Evolutionary conservation across 306 rosid species (phyloP), one percentile per base, ranked within the genome.

Genomic region (Cucumis melo): DNA sequence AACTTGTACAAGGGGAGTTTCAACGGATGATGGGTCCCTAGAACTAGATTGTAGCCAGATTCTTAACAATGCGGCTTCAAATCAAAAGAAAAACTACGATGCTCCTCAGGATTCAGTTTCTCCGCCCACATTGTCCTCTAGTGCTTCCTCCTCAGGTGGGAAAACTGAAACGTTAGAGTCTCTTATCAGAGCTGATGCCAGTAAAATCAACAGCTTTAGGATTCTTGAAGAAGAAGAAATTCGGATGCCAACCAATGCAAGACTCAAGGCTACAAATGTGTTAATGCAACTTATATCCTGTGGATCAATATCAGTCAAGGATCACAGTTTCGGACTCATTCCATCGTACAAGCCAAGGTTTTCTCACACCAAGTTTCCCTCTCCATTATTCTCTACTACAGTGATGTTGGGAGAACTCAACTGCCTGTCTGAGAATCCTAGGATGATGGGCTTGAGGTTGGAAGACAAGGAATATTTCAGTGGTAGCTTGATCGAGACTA

Each of bases 211-310:
- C 78, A 89, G 92, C 82, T 89, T 88, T 81, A 89, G 97, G 85
- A 83, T 88, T 73, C 81, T 85, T 66, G 91, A 91, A 80, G 96
- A 87, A 59, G 92, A 87, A 53, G 88, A 85, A 10, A 61, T 83
- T 80, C 82, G 85, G 46, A 84, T 89, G 93, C 91, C 91, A 11
- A 76, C 79, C 81, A 83, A 82, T 61, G 79, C 92, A 70, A 88
- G 93, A 83, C 61, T 87, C 60, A 93, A 91, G 85, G 88, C 90
- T 73, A 84, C 90, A 41, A 88, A 85, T 84, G 79, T 90, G 77
- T 82, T 93, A 74, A 86, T 93, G 96, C 98, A 93, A 78, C 84
- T 93, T 72, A 93, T 93, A 79, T 91, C 98, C 0, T 93, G 98
- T 15, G 98, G 98, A 46, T 93, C 98, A 29, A 84, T 91, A 72